Evolutionary conservation across 2,329 filamentous ascomycete genomes (phyloP), one percentile per base, ranked within the genome.

Genomic region (Aureobasidium namibiae): DNA sequence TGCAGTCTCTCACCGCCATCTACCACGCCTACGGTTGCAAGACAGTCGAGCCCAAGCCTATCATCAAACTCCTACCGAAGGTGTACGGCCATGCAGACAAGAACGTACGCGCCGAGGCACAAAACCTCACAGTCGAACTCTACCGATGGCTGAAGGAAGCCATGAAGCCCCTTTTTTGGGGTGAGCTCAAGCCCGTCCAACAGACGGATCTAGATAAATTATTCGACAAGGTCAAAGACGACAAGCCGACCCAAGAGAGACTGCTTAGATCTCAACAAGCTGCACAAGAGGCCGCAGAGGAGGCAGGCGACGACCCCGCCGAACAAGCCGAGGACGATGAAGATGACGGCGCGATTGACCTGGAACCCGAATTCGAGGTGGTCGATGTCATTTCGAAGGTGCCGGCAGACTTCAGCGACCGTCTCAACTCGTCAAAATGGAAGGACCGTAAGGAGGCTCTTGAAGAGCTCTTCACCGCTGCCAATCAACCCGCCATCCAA

Each of bases 91-190:
- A 97, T 71, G 92, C 94, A 33, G 94, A 99, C 79, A 99, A 99
- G 75, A 97, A 97, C 71, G 90, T 99, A 16, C 87, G 94, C 73
- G 91, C 92, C 3, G 94, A 96, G 72, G 91, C 92, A 29, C 94
- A 94, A 48, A 91, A 88, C 66, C 78, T 99, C 60, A 88, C 92
- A 0, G 90, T 96, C 49, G 95, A 99, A 70, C 83, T 99, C 60
- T 99, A 99, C 74, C 82, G 94, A 73, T 99, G 95, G 94, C 80
- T 99, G 34, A 88, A 92, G 65, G 94, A 99, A 64, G 92, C 92
- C 11, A 96, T 99, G 86, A 99, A 99, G 72, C 90, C 92, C 38
- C 87, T 97, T 74, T 97, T 99, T 72, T 99, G 94, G 92, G 85
- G 82, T 45, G 94, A 99, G 61, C 75, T 99, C 62, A 99, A 99